Percentiles rank a stretch among this genome's conserved stretches.
Evolutionary conservation across 2,329 filamentous ascomycete species (phyloP).

Genomic region (Coniella vitis): DNA sequence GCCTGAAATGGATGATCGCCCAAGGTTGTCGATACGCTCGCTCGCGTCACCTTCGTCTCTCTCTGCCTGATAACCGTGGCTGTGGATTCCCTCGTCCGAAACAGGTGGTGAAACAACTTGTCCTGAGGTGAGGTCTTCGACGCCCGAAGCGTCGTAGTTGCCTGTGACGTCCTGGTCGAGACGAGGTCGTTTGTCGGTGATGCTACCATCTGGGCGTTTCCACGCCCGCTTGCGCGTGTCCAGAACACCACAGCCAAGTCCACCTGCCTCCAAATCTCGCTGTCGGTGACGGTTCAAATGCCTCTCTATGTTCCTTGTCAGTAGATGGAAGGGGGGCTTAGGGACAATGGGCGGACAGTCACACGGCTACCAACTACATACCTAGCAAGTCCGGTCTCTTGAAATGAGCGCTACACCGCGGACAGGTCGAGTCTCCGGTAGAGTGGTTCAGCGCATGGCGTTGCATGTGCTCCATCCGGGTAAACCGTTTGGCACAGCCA

Average conservation of each 20-base stretch:
- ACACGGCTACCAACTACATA: conserved; percentile 24
- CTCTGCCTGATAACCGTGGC: conserved; percentile 15
- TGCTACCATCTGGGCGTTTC: conserved; percentile 45
- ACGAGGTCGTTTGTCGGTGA: conserved; percentile 37
- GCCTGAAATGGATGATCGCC: not conserved
- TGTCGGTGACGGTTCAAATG: conserved; percentile 49
- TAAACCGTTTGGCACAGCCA: conserved; percentile 47
- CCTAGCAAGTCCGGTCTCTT: conserved; percentile 53
- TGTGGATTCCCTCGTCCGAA: conserved; percentile 16
- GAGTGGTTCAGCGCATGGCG: conserved; percentile 51
- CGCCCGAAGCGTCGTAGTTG: conserved; percentile 1
- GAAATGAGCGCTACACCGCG: conserved; percentile 54
- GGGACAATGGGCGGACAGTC: no score
- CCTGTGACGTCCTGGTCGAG: not conserved
- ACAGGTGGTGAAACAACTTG: conserved; percentile 12
- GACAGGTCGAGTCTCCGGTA: conserved; percentile 47
- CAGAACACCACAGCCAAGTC: conserved; percentile 40
- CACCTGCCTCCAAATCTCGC: conserved; percentile 49
- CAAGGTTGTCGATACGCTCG: not conserved
- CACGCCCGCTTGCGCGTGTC: conserved; percentile 50
- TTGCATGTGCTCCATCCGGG: conserved; percentile 50
- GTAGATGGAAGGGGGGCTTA: not conserved
- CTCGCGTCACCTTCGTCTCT: conserved; percentile 17
- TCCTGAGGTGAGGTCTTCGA: not conserved
- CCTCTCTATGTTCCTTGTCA: conserved; percentile 36